phyloP scores from a whole-genome alignment of 768 basidiomycete genomes.

The Dictyophora rubrovolvata region DNA sequence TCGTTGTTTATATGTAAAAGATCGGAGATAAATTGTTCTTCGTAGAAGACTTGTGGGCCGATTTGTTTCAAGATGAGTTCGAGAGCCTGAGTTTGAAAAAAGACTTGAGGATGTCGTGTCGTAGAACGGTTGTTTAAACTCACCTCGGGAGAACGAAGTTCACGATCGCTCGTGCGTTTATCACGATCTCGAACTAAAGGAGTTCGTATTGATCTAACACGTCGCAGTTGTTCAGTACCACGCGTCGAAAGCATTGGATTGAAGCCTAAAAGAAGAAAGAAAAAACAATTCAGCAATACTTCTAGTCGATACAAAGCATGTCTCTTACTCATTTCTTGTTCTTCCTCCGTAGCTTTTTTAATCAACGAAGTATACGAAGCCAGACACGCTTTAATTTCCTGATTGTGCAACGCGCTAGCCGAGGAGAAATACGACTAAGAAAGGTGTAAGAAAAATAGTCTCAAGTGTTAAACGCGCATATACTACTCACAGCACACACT shows the following conservation, averaged over 20 bases:
- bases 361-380: constrained; percentile 46
- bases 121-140: no score
- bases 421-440: constrained; percentile 82
- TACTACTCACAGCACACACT: constrained; percentile 65
- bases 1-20: constrained; percentile 89
- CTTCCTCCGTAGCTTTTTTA: constrained; percentile 63
- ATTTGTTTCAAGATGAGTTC: constrained; percentile 67
- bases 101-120: background rate
- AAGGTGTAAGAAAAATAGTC: background rate
- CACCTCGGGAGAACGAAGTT: constrained; percentile 66
- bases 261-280: constrained; percentile 34
- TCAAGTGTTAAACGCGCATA: background rate
- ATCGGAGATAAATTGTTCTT: constrained; percentile 82
- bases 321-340: constrained; percentile 52
- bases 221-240: constrained; percentile 53
- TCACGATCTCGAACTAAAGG: constrained; percentile 58
- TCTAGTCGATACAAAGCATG: constrained; percentile 18
- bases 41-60: constrained; percentile 61
- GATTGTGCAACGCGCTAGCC: constrained; percentile 69
- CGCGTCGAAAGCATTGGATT: constrained; percentile 28
- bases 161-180: constrained; percentile 50
- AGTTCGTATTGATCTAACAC: constrained; percentile 80
- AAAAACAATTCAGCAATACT: no score
- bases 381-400: constrained; percentile 70
- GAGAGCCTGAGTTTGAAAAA: constrained; percentile 46